Conservation (phyloP, 2,329 filamentous ascomycete species). For the Zelopaecilomyces penicillatus region DNA sequence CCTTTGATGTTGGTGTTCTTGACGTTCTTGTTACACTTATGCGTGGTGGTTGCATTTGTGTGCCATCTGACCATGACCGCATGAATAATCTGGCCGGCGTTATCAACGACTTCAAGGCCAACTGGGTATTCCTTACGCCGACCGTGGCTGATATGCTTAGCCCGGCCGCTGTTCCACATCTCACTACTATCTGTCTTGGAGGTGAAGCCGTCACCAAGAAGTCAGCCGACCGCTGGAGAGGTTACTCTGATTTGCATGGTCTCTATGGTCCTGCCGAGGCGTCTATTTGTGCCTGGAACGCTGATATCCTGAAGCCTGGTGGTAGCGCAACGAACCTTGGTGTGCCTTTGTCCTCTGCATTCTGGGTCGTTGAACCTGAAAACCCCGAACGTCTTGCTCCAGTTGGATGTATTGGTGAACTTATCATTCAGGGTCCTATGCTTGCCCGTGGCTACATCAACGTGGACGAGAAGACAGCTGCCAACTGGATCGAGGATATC, state of each 20-base stretch:
- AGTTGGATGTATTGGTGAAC: background rate
- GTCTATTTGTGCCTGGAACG: background rate
- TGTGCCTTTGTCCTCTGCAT: conserved; percentile 1
- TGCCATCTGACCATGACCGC: conserved; percentile 10
- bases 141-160: conserved; percentile 6
- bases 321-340: conserved; percentile 6
- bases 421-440: background rate
- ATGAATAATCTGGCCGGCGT: conserved; percentile 5
- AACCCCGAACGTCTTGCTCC: background rate
- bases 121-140: conserved; percentile 7
- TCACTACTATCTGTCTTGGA: background rate
- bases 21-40: background rate
- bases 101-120: conserved; percentile 3
- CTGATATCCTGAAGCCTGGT: background rate
- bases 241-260: background rate
- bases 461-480: too few relatives aligned
- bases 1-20: conserved; percentile 1
- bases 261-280: background rate
- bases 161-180: background rate
- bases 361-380: conserved; percentile 5
- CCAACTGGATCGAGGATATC: too few relatives aligned
- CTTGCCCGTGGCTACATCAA: too few relatives aligned
- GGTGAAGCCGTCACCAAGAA: conserved; percentile 1
- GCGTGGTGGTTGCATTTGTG: conserved; percentile 11
- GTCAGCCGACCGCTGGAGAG: background rate